Conservation (phyloP, 441 rosid genomes). For the Rhodomyrtus psidioides region DNA sequence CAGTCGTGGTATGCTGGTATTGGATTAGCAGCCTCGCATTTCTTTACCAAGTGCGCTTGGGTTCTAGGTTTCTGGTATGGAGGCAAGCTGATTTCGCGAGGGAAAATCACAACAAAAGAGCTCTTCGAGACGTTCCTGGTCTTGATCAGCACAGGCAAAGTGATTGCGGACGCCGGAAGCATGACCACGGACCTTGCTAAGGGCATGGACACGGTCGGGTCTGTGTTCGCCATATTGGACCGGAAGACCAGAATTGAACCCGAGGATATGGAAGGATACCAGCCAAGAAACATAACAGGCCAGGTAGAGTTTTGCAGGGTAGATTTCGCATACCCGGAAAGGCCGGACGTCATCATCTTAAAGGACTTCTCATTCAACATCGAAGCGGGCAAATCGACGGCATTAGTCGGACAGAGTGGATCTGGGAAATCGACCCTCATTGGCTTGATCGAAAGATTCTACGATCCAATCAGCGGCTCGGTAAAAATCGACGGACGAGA, state of each 20-base stretch:
- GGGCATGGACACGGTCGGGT: conserved; percentile 45
- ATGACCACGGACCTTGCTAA: conserved; percentile 76
- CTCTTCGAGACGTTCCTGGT: conserved; percentile 62
- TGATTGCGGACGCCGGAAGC: conserved; percentile 70
- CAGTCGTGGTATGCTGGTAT: conserved; percentile 65
- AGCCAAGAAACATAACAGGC: conserved; percentile 31
- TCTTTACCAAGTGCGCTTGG: conserved; percentile 40
- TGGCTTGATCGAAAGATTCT: conserved; percentile 61
- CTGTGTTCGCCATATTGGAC: conserved; percentile 57
- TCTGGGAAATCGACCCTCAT: conserved; percentile 72
- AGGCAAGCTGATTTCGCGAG: conserved; percentile 46
- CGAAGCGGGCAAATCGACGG: conserved; percentile 57
- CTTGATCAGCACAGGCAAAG: conserved; percentile 57
- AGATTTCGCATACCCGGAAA: conserved; percentile 61
- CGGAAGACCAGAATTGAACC: conserved; percentile 53
- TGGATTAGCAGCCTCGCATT: conserved; percentile 50
- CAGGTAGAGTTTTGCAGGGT: conserved; percentile 32
- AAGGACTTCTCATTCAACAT: conserved; percentile 42
- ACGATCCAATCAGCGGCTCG: conserved; percentile 42
- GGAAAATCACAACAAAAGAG: conserved; percentile 37
- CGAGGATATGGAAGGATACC: conserved; percentile 31
- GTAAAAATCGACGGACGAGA: conserved; percentile 54
- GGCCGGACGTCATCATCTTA: conserved; percentile 48
- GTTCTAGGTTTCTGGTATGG: conserved; percentile 75
- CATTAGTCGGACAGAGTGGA: conserved; percentile 79